Percentiles rank a stretch among this genome's conserved stretches.
These are phyloP conservation scores for Coccomyxa sp. DNA, from an alignment of 139 green algal species.

Conservation along the genomic window DNA sequence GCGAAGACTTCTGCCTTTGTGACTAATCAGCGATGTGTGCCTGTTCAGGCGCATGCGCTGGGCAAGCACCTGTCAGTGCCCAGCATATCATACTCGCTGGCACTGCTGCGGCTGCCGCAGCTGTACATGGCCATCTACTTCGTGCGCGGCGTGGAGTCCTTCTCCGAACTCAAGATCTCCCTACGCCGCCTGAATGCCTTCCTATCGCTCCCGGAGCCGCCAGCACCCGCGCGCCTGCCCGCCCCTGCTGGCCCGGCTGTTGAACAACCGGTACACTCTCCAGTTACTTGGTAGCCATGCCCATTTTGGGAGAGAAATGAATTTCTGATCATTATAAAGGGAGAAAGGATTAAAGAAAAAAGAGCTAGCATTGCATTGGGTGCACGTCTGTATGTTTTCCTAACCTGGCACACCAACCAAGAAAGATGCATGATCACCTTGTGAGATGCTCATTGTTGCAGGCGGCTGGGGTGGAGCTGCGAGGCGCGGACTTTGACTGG, in stretches of 20 bases:
- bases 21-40: background rate
- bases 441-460: background rate
- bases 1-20: no score
- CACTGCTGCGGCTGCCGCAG: conserved; percentile 51
- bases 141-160: conserved; percentile 47
- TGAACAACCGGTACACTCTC: no score
- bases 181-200: conserved; percentile 68
- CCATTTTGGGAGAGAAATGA: no score
- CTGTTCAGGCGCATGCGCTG: conserved; percentile 1
- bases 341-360: no score
- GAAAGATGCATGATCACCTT: no score
- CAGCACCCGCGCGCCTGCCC: conserved; percentile 22
- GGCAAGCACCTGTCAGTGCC: conserved; percentile 42
- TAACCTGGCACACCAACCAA: no score
- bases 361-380: no score
- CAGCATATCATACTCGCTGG: conserved; percentile 66
- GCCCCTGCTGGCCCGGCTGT: no score
- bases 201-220: conserved; percentile 64
- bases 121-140: conserved; percentile 65
- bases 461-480: conserved; percentile 27
- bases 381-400: no score
- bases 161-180: conserved; percentile 57
- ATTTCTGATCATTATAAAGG: no score
- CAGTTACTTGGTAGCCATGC: no score
- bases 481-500: conserved; percentile 60